Conservation (phyloP, 176 grass and related monocot species). For the Poa pratensis region DNA sequence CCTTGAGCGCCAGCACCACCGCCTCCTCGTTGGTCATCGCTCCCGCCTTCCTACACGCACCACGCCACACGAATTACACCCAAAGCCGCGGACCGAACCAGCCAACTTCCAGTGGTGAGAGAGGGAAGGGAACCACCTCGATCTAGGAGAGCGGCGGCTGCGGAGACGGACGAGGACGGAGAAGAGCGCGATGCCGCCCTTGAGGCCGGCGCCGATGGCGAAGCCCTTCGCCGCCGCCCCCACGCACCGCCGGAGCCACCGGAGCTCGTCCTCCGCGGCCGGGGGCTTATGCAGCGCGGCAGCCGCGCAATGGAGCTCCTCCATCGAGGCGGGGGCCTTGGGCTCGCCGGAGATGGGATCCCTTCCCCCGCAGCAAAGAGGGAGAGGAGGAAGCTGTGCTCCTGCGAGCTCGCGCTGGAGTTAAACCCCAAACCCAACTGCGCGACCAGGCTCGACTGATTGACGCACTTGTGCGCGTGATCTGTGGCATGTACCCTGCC, state of each 20-base stretch:
- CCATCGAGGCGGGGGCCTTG: constrained; percentile 29
- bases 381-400: constrained; percentile 20
- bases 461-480: neutral
- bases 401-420: constrained; percentile 5
- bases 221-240: constrained; percentile 87
- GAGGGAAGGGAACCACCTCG: constrained; percentile 24
- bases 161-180: constrained; percentile 91
- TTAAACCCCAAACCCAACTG: neutral
- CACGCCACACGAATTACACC: neutral
- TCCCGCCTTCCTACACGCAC: constrained; percentile 62
- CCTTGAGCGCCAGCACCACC: constrained; percentile 67
- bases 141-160: constrained; percentile 82
- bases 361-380: neutral
- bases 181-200: constrained; percentile 85
- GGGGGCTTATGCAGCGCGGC: constrained; percentile 5
- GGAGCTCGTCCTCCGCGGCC: constrained; percentile 51
- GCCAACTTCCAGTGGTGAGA: neutral
- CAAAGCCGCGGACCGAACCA: neutral
- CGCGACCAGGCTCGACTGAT: neutral
- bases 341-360: constrained; percentile 39
- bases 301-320: constrained; percentile 27
- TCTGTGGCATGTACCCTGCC: neutral
- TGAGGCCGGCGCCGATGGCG: constrained; percentile 83
- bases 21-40: constrained; percentile 88
- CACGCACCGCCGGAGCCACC: constrained; percentile 70